Evolutionary conservation across 768 basidiomycete genomes (phyloP), one percentile per base, ranked within the genome.

Genomic region (Suillus hirtellus): DNA sequence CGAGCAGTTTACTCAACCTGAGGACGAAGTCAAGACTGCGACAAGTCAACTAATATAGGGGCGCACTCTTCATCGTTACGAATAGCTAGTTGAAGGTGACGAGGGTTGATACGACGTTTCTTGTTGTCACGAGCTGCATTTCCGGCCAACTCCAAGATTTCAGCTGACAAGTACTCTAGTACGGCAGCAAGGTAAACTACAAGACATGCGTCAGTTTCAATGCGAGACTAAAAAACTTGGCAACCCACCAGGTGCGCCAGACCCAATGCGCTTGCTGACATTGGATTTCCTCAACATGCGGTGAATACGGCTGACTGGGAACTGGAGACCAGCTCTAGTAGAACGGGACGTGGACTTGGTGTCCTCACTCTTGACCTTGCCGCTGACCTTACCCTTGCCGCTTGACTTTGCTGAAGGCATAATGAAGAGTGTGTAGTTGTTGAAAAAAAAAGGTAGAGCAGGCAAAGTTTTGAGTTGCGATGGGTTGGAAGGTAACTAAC

Each of bases 71-170:
- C 94, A 66, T 96, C 94, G 75, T 96, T 94, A 59, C 95, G 87
- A 78, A 97, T 95, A 66, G 95, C 95, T 66, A 96, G 87, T 76
- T 97, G 95, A 55, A 96, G 80, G 78, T 97, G 95, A 77, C 95
- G 90, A 53, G 95, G 95, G 34, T 96, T 92, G 72, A 96, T 96
- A 86, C 95, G 93, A 67, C 93, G 90, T 81, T 95, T 93, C 84
- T 93, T 93, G 83, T 93, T 93, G 78, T 91, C 92, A 63, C 92
- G 89, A 49, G 92, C 92, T 42, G 92, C 92, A 63, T 92, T 92
- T 43, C 95, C 95, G 65, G 95, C 94, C 50, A 96, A 81, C 80
- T 96, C 95, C 70, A 96, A 86, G 75, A 96, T 95, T 76, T 96
- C 95, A 53, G 95, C 95, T 46, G 93, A 87, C 65, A 96, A 85